Percentiles rank a stretch among this genome's conserved stretches.
Conservation (phyloP, 306 rosid genomes). For the Medicago lupulina region DNA sequence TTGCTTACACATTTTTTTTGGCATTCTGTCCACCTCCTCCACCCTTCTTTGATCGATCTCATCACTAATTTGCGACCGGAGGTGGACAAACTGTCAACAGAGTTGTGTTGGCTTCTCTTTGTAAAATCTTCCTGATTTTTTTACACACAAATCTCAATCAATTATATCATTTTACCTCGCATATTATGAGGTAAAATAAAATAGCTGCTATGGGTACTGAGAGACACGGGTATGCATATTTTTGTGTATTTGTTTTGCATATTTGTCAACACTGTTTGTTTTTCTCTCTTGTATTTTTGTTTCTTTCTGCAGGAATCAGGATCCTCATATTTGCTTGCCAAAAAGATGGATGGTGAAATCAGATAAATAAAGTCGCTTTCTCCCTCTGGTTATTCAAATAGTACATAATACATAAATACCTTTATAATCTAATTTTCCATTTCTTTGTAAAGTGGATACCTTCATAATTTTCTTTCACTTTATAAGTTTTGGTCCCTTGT, state of each 20-base stretch:
- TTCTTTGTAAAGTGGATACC: background rate
- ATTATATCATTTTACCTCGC: no score
- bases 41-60: background rate
- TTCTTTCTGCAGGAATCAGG: no score
- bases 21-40: conserved; percentile 99
- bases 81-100: conserved; percentile 98
- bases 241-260: background rate
- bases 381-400: background rate
- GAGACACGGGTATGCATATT: background rate
- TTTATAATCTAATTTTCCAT: background rate
- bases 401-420: background rate
- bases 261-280: background rate
- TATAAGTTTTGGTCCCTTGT: background rate
- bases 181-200: no score
- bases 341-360: no score
- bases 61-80: conserved; percentile 39
- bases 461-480: background rate
- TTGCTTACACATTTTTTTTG: conserved; percentile 77
- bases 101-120: conserved; percentile 78
- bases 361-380: background rate
- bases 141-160: background rate
- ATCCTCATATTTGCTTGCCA: no score
- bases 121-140: conserved; percentile 64
- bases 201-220: no score
- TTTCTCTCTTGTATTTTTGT: background rate